Conservation (phyloP, 208 protist species). For the Acanthamoeba castellanii region DNA sequence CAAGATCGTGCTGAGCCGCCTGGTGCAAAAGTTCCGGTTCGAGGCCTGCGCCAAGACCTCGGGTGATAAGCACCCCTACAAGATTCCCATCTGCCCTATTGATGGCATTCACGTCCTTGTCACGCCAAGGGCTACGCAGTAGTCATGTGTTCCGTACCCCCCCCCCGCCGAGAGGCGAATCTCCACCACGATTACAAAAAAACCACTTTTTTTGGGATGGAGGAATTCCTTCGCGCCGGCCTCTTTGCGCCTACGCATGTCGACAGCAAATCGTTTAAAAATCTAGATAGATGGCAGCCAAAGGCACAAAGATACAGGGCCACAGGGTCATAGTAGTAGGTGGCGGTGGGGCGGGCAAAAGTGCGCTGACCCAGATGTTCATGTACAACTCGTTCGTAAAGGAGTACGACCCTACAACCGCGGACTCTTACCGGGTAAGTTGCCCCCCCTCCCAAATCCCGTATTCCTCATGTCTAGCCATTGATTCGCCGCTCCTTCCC, state of each 20-base stretch:
- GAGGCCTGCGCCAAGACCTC: background rate
- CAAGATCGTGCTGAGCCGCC: conserved; percentile 22
- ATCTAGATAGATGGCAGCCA: background rate
- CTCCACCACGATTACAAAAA: no score
- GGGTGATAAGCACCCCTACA: conserved; percentile 10
- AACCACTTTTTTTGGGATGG: no score
- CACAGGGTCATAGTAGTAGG: conserved; percentile 65
- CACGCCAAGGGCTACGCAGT: background rate
- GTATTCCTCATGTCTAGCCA: no score
- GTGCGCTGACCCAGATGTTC: conserved; percentile 81
- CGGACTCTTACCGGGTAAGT: conserved; percentile 79
- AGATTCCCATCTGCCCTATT: background rate
- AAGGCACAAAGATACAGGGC: background rate
- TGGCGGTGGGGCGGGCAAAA: conserved; percentile 83
- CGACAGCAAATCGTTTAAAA: no score
- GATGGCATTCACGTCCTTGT: background rate
- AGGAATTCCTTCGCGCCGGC: no score
- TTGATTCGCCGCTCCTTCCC: background rate
- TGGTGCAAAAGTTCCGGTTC: background rate
- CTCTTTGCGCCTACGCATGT: no score
- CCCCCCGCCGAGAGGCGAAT: no score
- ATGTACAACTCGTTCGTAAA: conserved; percentile 87
- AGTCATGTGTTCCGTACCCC: background rate
- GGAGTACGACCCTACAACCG: conserved; percentile 87
- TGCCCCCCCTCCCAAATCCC: background rate